A percentile compares a stretch with the other conserved stretches of the same genome.
Evolutionary conservation across 768 basidiomycete genomes (phyloP).

Genomic region (Russula earlei): DNA sequence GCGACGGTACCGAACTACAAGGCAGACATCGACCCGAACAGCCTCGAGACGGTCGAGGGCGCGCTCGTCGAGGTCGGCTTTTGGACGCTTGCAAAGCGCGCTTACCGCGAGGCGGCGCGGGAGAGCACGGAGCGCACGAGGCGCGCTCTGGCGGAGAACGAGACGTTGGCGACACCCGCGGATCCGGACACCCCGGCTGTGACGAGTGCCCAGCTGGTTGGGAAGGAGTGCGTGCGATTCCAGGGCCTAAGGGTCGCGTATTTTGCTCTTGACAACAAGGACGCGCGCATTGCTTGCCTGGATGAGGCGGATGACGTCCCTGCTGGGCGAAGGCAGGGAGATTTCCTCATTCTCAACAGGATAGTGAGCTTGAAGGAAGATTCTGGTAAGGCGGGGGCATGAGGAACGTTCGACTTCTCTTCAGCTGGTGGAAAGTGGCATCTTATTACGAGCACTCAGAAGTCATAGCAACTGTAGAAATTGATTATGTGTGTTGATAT

Average conservation of each 20-base stretch:
- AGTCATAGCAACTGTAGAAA: too few species aligned
- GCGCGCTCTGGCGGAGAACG: slow-evolving; percentile 44
- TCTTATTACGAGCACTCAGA: too few species aligned
- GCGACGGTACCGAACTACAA: slow-evolving; percentile 62
- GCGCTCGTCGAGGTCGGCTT: slow-evolving; percentile 88
- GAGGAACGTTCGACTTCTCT: too few species aligned
- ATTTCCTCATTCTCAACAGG: slow-evolving; percentile 78
- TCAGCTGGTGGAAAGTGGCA: too few species aligned
- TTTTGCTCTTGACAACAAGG: slow-evolving; percentile 80
- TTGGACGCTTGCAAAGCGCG: slow-evolving; percentile 67
- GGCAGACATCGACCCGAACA: slow-evolving; percentile 74
- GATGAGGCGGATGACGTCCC: slow-evolving; percentile 39
- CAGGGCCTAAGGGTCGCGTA: slow-evolving; percentile 94
- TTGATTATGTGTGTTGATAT: too few species aligned
- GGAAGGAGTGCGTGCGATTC: slow-evolving; percentile 90
- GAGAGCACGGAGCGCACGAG: slow-evolving; percentile 57
- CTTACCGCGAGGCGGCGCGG: slow-evolving; percentile 51
- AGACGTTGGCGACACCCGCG: slow-evolving; percentile 26
- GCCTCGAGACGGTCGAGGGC: slow-evolving; percentile 67
- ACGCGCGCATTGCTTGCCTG: slow-evolving; percentile 58
- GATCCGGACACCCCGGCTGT: slow-evolving; percentile 57
- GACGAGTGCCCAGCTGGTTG: slow-evolving; percentile 71
- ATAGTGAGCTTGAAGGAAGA: slow-evolving; percentile 96
- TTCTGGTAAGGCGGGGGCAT: slow-evolving; percentile 48
- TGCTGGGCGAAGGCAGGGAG: slow-evolving; percentile 50